Conservation (phyloP, 805 yeast genomes). For the Naumovozyma castellii region DNA sequence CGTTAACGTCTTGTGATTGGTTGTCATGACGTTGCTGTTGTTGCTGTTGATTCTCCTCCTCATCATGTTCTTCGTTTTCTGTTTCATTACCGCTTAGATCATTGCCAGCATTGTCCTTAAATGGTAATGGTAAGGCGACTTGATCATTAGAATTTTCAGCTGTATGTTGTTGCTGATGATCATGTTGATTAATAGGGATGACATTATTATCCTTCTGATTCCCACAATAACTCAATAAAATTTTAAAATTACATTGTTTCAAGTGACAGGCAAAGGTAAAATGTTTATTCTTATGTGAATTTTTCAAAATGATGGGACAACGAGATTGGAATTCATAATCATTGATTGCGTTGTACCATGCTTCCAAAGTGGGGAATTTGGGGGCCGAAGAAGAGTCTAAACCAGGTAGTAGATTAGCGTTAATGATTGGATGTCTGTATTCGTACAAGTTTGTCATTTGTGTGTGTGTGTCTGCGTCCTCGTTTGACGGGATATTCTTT, state of each 20-base stretch:
- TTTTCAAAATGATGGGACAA: conserved; percentile 29
- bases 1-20: conserved; percentile 4
- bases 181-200: not conserved
- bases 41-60: too few relatives aligned
- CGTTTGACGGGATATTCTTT: too few relatives aligned
- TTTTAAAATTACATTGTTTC: conserved; percentile 28
- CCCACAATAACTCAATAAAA: conserved; percentile 26
- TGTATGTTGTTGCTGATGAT: not conserved
- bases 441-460: conserved; percentile 26
- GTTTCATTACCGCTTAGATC: conserved; percentile 3
- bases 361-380: conserved; percentile 23
- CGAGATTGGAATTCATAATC: conserved; percentile 30
- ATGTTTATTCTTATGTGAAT: conserved; percentile 30
- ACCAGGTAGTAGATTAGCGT: conserved; percentile 21
- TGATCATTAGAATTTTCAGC: not conserved
- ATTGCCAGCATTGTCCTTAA: conserved; percentile 2
- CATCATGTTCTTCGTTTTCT: not conserved
- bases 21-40: too few relatives aligned
- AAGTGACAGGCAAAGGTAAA: conserved; percentile 31
- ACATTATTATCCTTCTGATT: conserved; percentile 9
- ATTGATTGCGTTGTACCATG: conserved; percentile 29
- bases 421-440: conserved; percentile 29
- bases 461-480: not conserved
- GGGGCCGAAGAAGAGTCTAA: conserved; percentile 16
- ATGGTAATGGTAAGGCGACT: not conserved